Conservation (phyloP, 495 filamentous ascomycete genomes). For the Xylaria bambusicola region DNA sequence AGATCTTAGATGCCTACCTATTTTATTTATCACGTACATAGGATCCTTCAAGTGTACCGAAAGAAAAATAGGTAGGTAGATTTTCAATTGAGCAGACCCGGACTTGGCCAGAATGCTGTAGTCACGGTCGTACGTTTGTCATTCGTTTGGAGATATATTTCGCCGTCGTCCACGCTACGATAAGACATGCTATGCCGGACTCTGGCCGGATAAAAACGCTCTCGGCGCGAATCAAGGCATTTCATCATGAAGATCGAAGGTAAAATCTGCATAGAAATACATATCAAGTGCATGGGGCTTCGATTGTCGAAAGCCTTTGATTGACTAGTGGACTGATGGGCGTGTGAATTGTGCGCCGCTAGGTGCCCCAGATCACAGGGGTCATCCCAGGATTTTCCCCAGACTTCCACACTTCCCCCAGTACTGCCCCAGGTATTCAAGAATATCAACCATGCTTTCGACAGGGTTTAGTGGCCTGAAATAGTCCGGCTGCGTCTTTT, state of each 20-base stretch:
- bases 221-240: background rate
- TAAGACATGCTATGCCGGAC: background rate
- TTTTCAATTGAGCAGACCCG: background rate
- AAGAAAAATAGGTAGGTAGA: background rate
- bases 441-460: background rate
- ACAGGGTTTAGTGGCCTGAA: constrained; percentile 7
- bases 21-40: no score
- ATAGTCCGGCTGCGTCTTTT: background rate
- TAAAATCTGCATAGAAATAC: background rate
- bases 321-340: background rate
- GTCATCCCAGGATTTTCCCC: constrained; percentile 16
- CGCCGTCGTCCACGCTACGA: no score
- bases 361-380: constrained; percentile 2
- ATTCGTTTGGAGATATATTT: no score
- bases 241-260: background rate
- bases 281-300: no score
- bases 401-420: constrained; percentile 15
- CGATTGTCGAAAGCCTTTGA: background rate
- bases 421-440: background rate
- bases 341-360: background rate
- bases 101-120: background rate
- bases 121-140: background rate
- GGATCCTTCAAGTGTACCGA: no score
- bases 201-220: no score
- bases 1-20: no score